These are phyloP conservation scores for Kodamaea laetipori DNA, from an alignment of 805 yeast genomes.

Conservation along the genomic window DNA sequence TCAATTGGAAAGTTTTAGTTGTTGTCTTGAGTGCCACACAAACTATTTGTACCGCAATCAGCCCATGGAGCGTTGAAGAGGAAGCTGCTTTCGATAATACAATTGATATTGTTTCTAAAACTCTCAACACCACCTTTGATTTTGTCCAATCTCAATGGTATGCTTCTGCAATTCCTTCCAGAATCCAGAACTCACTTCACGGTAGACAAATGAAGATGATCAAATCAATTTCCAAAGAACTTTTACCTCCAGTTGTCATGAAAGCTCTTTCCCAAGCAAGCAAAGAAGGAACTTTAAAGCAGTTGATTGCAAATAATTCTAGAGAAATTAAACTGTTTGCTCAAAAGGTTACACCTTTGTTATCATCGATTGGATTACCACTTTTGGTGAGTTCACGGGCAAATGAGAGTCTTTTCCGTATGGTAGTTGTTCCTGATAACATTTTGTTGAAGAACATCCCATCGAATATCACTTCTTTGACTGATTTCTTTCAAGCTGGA, in stretches of 20 bases:
- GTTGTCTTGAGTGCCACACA: neutral
- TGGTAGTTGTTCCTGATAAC: constrained; percentile 1
- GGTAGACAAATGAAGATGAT: constrained; percentile 6
- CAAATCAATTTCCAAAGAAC: constrained; percentile 5
- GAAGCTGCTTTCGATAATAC: constrained; percentile 4
- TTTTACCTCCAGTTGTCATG: constrained; percentile 8
- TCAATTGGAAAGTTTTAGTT: neutral
- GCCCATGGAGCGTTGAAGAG: neutral
- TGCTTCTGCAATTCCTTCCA: neutral
- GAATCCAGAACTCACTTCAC: constrained; percentile 1
- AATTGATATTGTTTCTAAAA: neutral
- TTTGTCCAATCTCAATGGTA: constrained; percentile 4
- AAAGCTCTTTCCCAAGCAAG: constrained; percentile 6
- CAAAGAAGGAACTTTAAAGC: neutral
- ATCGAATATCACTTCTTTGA: neutral
- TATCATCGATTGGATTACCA: neutral
- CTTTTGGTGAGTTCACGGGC: constrained; percentile 2
- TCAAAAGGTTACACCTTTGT: constrained; percentile 5
- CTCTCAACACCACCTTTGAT: constrained; percentile 4
- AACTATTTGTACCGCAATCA: neutral
- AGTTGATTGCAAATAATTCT: constrained; percentile 5
- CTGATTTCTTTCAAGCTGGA: neutral
- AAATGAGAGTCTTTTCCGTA: neutral
- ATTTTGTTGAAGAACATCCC: constrained; percentile 1
- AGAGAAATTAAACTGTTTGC: constrained; percentile 5